Base-by-base conservation (phyloP, 305 asterid genomes). In the Solanum hybrid region DNA sequence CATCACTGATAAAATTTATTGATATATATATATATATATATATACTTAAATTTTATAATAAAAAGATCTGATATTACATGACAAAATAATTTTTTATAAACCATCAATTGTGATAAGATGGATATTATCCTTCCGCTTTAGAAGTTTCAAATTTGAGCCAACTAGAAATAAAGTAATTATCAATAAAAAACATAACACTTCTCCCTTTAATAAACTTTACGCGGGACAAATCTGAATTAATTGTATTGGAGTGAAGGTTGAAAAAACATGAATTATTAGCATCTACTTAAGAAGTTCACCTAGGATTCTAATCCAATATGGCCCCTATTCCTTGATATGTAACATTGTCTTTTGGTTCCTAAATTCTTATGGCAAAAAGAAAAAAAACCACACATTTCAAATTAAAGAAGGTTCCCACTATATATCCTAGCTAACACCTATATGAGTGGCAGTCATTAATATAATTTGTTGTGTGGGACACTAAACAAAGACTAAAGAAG, bases 271-370 rank as follows among this genome's bases (percentile, higher is more conserved):
- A 71, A 13, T 69, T 36, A 79, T n/a, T 40, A 81, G 38, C 37
- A 81, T 81, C 64, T 26, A 40, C n/a, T n/a, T 32, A 37, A 81
- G 31, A 89, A 82, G 79, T 36, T 64, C 85, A 93, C 98, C 92
- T 94, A 91, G 98, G 98, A 93, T 95, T 93, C 98, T 93, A 91
- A 92, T 92, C 92, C 85, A 72, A 72, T 60, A 20, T 73, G 88
- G 73, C 75, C 87, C 87, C 80, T 91, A 77, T 79, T 84, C 89
- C 89, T 46, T 29, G 87, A 80, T 89, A 32, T 66, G 91, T 82
- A 31, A 72, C 3, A 79, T 81, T 94, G 92, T 93, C 93, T 89
- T 89, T 92, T 91, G 91, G 89, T 93, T 92, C 85, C 91, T 82
- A 90, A 89, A 75, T 86, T 79, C 86, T 79, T 22, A 27, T 75